Evolutionary conservation across 805 yeast species (phyloP).

Genomic region (Yarrowia hollandica): DNA sequence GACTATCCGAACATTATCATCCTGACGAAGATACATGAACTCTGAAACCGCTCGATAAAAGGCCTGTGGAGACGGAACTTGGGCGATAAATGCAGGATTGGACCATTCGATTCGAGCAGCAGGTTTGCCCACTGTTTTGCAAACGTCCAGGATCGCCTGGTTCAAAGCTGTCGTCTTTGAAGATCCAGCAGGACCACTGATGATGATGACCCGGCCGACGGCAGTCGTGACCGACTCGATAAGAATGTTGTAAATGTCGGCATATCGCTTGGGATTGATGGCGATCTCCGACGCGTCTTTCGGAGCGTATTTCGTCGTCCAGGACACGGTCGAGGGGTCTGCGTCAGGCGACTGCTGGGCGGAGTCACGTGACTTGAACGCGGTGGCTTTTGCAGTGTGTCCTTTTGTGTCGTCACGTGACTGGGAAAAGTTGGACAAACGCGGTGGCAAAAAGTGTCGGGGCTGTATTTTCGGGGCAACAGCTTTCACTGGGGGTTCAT

Average conservation of each 20-base stretch:
- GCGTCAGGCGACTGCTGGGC: neutral
- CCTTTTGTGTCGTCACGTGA: too few species aligned
- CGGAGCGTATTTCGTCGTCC: neutral
- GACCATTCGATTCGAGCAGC: slow-evolving; percentile 2
- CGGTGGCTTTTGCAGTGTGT: too few species aligned
- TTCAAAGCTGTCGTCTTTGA: slow-evolving; percentile 7
- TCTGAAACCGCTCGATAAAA: slow-evolving; percentile 9
- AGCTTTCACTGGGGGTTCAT: neutral
- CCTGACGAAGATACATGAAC: slow-evolving; percentile 18
- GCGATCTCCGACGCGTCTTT: neutral
- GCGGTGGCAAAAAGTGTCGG: too few species aligned
- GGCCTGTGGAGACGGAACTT: neutral
- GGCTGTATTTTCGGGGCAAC: neutral
- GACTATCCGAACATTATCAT: neutral
- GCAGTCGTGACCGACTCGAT: neutral
- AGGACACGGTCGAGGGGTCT: neutral
- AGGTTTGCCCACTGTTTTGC: neutral
- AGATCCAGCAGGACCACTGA: slow-evolving; percentile 21
- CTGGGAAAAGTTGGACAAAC: too few species aligned
- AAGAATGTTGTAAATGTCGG: neutral
- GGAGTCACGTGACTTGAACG: slow-evolving; percentile 1
- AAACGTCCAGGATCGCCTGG: neutral
- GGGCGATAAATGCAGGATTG: neutral
- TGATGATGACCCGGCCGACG: neutral
- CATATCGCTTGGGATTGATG: slow-evolving; percentile 5